Evolutionary conservation across 495 filamentous ascomycete genomes (phyloP).

Genomic region (Penicillium ucsense): DNA sequence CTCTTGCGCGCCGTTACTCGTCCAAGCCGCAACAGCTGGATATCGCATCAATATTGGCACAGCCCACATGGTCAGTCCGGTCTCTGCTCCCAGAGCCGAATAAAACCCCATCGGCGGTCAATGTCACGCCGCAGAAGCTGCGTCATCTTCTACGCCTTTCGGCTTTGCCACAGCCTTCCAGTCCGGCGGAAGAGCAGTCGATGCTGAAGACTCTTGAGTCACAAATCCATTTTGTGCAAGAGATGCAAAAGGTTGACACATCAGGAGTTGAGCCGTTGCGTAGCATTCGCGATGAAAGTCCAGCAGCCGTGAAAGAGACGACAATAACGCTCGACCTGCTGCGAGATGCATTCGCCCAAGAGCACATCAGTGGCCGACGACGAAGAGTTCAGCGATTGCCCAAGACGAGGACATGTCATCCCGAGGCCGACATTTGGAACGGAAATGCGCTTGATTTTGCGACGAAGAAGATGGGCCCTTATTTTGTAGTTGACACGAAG

Average conservation of each 20-base stretch:
- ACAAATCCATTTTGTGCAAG: constrained; percentile 81
- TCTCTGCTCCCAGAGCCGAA: constrained; percentile 53
- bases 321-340: constrained; percentile 43
- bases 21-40: constrained; percentile 20
- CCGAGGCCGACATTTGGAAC: constrained; percentile 35
- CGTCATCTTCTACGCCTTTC: constrained; percentile 85
- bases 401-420: constrained; percentile 18
- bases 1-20: constrained; percentile 14
- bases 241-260: constrained; percentile 75
- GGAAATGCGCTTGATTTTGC: constrained; percentile 64
- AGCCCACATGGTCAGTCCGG: constrained; percentile 77
- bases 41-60: constrained; percentile 50
- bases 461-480: constrained; percentile 55
- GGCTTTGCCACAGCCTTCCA: constrained; percentile 65
- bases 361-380: constrained; percentile 43
- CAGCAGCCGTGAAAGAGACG: constrained; percentile 39
- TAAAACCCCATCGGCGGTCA: constrained; percentile 17
- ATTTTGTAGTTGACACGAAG: constrained; percentile 69
- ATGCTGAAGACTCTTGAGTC: constrained; percentile 68
- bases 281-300: constrained; percentile 74
- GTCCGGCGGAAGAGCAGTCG: constrained; percentile 42
- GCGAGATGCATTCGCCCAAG: constrained; percentile 42
- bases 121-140: constrained; percentile 48
- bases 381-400: constrained; percentile 34
- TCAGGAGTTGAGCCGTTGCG: constrained; percentile 58